Percentiles rank a stretch among this genome's conserved stretches.
Conservation (phyloP, 2,329 filamentous ascomycete genomes). For the Lojkania enalia region DNA sequence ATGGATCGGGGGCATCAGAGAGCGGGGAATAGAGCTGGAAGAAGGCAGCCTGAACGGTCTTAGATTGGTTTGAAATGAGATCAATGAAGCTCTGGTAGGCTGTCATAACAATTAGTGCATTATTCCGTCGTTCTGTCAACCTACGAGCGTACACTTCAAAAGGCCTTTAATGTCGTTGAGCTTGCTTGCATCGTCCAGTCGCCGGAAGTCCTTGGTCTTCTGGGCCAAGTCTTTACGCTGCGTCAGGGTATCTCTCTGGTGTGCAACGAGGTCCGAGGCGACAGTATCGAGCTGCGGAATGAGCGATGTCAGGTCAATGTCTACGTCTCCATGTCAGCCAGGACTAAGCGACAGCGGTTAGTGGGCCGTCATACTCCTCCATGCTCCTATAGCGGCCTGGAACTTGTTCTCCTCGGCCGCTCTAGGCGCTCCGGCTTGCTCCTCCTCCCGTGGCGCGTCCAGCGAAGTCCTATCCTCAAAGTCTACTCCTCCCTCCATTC, state of each 20-base stretch:
- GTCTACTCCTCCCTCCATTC: constrained; percentile 43
- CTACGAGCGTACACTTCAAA: constrained; percentile 77
- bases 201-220: constrained; percentile 97
- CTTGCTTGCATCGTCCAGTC: constrained; percentile 86
- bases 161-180: constrained; percentile 85
- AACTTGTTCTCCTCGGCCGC: constrained; percentile 78
- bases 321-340: constrained; percentile 52
- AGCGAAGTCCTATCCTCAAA: constrained; percentile 26
- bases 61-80: constrained; percentile 92
- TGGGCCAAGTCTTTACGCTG: constrained; percentile 97
- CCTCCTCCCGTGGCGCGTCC: constrained; percentile 24
- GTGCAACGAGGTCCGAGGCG: constrained; percentile 90
- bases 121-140: no score
- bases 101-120: constrained; percentile 53
- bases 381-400: constrained; percentile 91
- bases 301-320: constrained; percentile 82
- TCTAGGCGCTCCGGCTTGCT: constrained; percentile 10
- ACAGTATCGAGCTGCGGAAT: constrained; percentile 86
- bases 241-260: constrained; percentile 92
- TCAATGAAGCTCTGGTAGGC: constrained; percentile 98
- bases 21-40: constrained; percentile 89
- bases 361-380: constrained; percentile 71
- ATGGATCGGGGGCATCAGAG: constrained; percentile 94
- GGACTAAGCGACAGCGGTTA: background rate
- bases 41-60: constrained; percentile 90